Evolutionary conservation across 139 green algal species (phyloP), one percentile per base, ranked within the genome.

Genomic region (Chlamydomonas sphaeroides): DNA sequence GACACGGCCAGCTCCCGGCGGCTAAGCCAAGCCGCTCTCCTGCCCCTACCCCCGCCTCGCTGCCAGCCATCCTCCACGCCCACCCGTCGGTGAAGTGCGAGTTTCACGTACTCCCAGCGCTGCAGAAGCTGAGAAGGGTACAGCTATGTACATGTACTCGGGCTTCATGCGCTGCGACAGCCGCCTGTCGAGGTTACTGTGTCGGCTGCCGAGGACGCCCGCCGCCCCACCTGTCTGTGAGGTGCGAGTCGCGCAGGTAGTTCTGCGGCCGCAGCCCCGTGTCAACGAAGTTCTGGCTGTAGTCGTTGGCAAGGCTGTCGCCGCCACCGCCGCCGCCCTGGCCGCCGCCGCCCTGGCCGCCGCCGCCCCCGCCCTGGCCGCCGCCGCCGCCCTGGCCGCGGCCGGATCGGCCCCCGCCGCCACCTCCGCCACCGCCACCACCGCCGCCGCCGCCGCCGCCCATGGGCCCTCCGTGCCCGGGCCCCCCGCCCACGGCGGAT

Each of bases 251-350:
- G 2, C 92, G 65, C 38, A 97, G 88, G 78, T 94, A 97, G 84
- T 97, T 97, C 86, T 97, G 93, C 3, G 94, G 94, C 33, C 94
- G 77, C 48, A 89, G 65, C 30, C 88, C 92, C 18, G 94, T 97
- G 82, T 97, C 94, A 56, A 97, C 94, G 91, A 96, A 97, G 78
- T 97, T 91, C 76, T 97, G 93, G 59, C 90, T 94, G 88, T 96
- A 97, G 83, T 97, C 94, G 62, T 97, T 97, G 28, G 33, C 68
- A 20, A 14, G 23, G 48, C 28, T 41, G 30, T 28, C 15, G 32
- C 14, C 26, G 38, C 56, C 48, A 18, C 69, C 69, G 48, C 32
- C 69, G 3, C 69, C 49, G 38, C 70, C 70, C 8, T 17, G 23
- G 39, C 74, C 74, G 18, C 45, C 41, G 28, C 42, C 35, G 28